Percentiles rank a stretch among this genome's conserved stretches.
Conservation (phyloP, 225 moss, liverwort and hornwort genomes). For the Polytrichum commune region DNA sequence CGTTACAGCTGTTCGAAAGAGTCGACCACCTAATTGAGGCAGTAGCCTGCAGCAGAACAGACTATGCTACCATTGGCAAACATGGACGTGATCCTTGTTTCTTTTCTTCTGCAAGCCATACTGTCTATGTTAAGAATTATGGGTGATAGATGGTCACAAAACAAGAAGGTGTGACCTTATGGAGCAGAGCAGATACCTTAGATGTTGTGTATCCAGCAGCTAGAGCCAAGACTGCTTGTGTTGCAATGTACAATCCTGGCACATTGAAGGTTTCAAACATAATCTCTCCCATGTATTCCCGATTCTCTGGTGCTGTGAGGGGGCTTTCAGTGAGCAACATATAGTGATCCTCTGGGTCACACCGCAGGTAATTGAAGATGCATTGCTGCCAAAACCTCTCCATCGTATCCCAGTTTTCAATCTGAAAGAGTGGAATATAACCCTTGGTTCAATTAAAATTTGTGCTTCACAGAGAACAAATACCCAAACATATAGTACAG, state of each 20-base stretch:
- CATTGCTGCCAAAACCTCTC: constrained; percentile 97
- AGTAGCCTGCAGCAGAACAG: too few species aligned
- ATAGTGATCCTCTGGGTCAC: constrained; percentile 93
- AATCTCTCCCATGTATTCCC: constrained; percentile 91
- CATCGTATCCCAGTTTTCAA: constrained; percentile 97
- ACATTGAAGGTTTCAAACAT: constrained; percentile 98
- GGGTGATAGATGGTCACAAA: too few species aligned
- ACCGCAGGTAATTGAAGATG: constrained; percentile 87
- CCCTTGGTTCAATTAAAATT: neutral
- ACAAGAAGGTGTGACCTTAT: neutral
- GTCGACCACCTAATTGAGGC: too few species aligned
- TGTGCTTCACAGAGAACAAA: too few species aligned
- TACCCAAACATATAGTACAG: neutral
- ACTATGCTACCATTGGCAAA: too few species aligned
- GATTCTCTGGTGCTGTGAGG: constrained; percentile 86
- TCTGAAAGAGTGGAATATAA: constrained; percentile 27
- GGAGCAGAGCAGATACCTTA: constrained; percentile 53
- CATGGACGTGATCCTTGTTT: too few species aligned
- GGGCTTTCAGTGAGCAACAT: constrained; percentile 90
- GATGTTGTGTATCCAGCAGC: constrained; percentile 93
- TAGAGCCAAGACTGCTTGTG: constrained; percentile 85
- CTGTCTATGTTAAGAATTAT: too few species aligned
- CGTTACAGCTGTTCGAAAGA: too few species aligned
- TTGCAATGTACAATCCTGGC: constrained; percentile 89
- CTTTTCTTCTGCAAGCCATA: too few species aligned